Percentiles rank a stretch among this genome's conserved stretches.
Conservation (phyloP, 2,329 filamentous ascomycete species). For the Penicillium sp. region DNA sequence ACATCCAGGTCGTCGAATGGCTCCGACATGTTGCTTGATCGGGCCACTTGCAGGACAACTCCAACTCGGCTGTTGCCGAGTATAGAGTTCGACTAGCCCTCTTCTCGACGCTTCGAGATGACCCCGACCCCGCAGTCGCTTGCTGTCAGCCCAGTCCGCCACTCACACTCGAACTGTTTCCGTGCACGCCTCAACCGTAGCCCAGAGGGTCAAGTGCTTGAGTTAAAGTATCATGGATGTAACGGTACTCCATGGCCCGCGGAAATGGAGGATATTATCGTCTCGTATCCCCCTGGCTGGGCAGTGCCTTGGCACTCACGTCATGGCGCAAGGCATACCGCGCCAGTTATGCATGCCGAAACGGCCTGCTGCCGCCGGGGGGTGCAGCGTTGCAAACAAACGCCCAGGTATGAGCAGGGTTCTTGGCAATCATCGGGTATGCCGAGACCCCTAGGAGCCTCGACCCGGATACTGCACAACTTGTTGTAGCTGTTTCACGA, state of each 20-base stretch:
- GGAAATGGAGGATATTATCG: not conserved
- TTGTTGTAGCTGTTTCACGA: too few relatives aligned
- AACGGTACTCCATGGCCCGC: not conserved
- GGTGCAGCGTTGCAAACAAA: not conserved
- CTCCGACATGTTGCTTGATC: conserved; percentile 72
- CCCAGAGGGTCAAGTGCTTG: not conserved
- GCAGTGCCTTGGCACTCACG: conserved; percentile 26
- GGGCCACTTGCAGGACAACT: conserved; percentile 31
- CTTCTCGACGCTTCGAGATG: conserved; percentile 27
- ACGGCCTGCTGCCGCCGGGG: not conserved
- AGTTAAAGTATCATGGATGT: not conserved
- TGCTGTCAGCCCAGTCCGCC: conserved; percentile 5
- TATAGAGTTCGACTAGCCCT: conserved; percentile 17
- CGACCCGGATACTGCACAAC: not conserved
- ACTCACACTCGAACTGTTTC: conserved; percentile 9
- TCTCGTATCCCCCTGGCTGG: not conserved
- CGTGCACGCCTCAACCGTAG: not conserved
- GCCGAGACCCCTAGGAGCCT: not conserved
- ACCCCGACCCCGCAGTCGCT: conserved; percentile 12
- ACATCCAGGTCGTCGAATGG: conserved; percentile 75
- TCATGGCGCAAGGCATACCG: conserved; percentile 20
- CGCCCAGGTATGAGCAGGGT: not conserved
- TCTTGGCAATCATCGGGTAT: not conserved
- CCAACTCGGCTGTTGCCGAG: conserved; percentile 1
- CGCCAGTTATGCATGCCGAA: conserved; percentile 12